Evolutionary conservation across 139 green algal genomes (phyloP).

Genomic region (Picochlorum sp.): DNA sequence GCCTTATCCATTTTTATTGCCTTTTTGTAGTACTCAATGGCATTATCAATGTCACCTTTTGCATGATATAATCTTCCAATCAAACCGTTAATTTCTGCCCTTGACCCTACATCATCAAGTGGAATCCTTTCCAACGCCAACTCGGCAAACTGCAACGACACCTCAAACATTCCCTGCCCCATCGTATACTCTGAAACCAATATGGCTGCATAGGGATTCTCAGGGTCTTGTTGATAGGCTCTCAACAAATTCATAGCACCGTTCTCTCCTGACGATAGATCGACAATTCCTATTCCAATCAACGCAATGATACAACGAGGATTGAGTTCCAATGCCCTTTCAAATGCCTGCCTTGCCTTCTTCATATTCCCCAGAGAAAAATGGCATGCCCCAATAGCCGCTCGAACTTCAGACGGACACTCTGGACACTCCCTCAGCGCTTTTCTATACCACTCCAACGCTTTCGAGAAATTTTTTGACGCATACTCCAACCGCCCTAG

Average conservation of each 20-base stretch:
- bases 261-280: constrained; percentile 48
- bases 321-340: constrained; percentile 63
- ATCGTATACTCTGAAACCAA: constrained; percentile 68
- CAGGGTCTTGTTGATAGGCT: constrained; percentile 64
- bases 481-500: constrained; percentile 48
- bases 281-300: constrained; percentile 33
- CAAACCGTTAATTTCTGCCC: constrained; percentile 37
- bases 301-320: constrained; percentile 57
- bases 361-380: constrained; percentile 51
- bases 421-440: constrained; percentile 53
- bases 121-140: constrained; percentile 35
- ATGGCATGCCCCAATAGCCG: constrained; percentile 72
- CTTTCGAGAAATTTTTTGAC: constrained; percentile 44
- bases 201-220: constrained; percentile 42
- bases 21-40: constrained; percentile 35
- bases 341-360: constrained; percentile 47
- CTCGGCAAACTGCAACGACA: constrained; percentile 41
- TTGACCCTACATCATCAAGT: constrained; percentile 26
- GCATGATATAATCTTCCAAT: constrained; percentile 46
- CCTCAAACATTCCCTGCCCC: constrained; percentile 34
- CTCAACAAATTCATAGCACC: constrained; percentile 56
- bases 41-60: constrained; percentile 15
- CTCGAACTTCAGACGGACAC: constrained; percentile 66
- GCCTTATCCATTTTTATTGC: constrained; percentile 32
- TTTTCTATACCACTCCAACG: constrained; percentile 48